Evolutionary conservation across 148 eudicot genomes (phyloP), one percentile per base, ranked within the genome.

Genomic region (Hydrangea macrophylla): DNA sequence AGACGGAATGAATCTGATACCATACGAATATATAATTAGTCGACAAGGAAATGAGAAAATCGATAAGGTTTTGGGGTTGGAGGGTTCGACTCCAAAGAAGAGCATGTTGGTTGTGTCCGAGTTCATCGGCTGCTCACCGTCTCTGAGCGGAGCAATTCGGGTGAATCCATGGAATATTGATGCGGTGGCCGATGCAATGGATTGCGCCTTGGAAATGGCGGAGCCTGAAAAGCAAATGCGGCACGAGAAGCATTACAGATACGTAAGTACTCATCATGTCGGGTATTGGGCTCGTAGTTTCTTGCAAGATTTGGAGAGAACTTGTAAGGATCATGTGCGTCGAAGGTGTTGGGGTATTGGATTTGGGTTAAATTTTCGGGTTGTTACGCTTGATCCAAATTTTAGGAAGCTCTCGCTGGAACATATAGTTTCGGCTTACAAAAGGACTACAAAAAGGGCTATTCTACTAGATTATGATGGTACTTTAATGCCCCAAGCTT

Each of bases 401-500:
- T 80, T 80, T 45, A 73, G 75, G 68, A 80, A 80, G 75, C 80
- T 80, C 27, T 58, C 83, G 0, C 64, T 73, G 57, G 83, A 80
- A 62, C 73, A 71, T 39, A 80, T 80, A 23, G 79, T 75, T 60
- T 71, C 79, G 10, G 76, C 77, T 2, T 80, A 80, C 55, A 67
- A 63, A 40, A 72, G 70, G 55, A 62, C 83, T 12, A 71, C 55
- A 13, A 72, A 42, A 17, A 65, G 83, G 18, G 76, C 73, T 15
- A 75, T 80, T 28, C 70, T 80, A 24, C 50, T 80, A 40, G 83
- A 80, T 32, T 80, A 80, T 72, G 83, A 80, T 69, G 83, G 83
- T 25, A 80, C 79, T 32, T 58, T 80, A 54, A 69, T 72, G 74
- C 79, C 83, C 9, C 83, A 75, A 25, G 35, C 55, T 31, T 35